A percentile compares a stretch with the other conserved stretches of the same genome.
These are phyloP conservation scores for Myxozyma neglecta DNA, from an alignment of 805 yeast genomes.

Conservation along the genomic window DNA sequence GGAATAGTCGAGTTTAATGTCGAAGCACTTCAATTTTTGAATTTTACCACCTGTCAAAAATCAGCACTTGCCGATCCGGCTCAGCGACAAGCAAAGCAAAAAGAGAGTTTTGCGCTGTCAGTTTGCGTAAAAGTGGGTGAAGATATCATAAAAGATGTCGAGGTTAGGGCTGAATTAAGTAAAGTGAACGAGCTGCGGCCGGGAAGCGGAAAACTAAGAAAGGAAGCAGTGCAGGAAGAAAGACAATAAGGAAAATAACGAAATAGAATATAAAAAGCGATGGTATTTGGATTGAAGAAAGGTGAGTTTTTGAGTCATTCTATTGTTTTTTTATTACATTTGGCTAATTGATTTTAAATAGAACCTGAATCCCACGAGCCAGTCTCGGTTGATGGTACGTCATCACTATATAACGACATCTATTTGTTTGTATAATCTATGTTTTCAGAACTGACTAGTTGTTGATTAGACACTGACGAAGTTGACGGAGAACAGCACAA, in stretches of 20 bases:
- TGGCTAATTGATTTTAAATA: neutral
- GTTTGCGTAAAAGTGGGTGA: too few species aligned
- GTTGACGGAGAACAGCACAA: slow-evolving; percentile 87
- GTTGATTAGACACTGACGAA: slow-evolving; percentile 70
- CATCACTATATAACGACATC: neutral
- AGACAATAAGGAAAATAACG: too few species aligned
- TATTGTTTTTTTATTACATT: neutral
- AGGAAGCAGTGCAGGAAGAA: too few species aligned
- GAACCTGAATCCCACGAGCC: slow-evolving; percentile 10
- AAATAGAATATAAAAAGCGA: neutral
- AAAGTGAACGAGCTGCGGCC: too few species aligned
- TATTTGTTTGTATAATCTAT: neutral
- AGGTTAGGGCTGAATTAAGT: too few species aligned
- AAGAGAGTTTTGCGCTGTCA: too few species aligned
- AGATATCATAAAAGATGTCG: too few species aligned
- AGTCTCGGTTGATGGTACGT: slow-evolving; percentile 15
- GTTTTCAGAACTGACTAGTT: neutral
- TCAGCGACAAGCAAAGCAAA: too few species aligned
- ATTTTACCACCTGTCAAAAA: neutral
- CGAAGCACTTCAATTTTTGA: neutral
- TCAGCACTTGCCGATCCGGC: too few species aligned
- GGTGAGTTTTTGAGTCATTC: neutral
- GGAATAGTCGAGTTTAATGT: neutral
- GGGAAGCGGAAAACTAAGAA: too few species aligned
- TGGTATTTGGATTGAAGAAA: slow-evolving; percentile 6